A percentile compares a stretch with the other conserved stretches of the same genome.
These are phyloP conservation scores for Metroxylon sagu DNA, from an alignment of 176 grass and related monocot species.

Conservation along the genomic window DNA sequence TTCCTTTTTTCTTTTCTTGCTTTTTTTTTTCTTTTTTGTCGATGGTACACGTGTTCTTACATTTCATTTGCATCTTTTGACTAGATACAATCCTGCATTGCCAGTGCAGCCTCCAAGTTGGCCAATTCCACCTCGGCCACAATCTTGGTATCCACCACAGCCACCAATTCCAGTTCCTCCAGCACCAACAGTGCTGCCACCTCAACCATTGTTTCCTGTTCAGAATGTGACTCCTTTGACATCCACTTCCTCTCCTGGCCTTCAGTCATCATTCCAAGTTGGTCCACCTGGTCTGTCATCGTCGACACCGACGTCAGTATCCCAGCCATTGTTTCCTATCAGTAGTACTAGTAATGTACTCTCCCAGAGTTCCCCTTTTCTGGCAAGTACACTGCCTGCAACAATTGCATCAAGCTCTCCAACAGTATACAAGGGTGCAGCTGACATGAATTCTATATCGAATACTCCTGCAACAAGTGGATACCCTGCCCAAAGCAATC, in stretches of 20 bases:
- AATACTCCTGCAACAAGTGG: slow-evolving; percentile 33
- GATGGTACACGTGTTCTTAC: slow-evolving; percentile 5
- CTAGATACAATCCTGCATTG: slow-evolving; percentile 79
- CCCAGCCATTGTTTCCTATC: slow-evolving; percentile 90
- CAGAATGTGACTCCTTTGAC: slow-evolving; percentile 71
- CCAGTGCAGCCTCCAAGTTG: slow-evolving; percentile 44
- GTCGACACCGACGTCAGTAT: slow-evolving; percentile 40
- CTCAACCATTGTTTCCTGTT: slow-evolving; percentile 79
- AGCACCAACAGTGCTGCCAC: slow-evolving; percentile 27
- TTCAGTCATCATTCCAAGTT: slow-evolving; percentile 53
- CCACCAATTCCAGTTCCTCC: slow-evolving; percentile 36
- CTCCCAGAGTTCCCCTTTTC: slow-evolving; percentile 40
- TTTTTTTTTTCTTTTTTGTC: not conserved
- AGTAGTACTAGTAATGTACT: slow-evolving; percentile 41
- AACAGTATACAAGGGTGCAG: slow-evolving; percentile 4
- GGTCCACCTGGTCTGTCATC: slow-evolving; percentile 45
- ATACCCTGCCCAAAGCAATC: slow-evolving; percentile 33
- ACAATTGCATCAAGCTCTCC: slow-evolving; percentile 48
- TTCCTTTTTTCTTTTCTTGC: not conserved
- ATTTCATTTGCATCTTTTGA: slow-evolving; percentile 12
- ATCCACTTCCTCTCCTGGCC: slow-evolving; percentile 40
- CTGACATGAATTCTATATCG: slow-evolving; percentile 14
- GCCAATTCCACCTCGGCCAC: slow-evolving; percentile 31
- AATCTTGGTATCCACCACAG: slow-evolving; percentile 70
- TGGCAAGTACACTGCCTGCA: slow-evolving; percentile 29